Evolutionary conservation across 225 moss, liverwort and hornwort genomes (phyloP).

Genomic region (Pleurozium schreberi): DNA sequence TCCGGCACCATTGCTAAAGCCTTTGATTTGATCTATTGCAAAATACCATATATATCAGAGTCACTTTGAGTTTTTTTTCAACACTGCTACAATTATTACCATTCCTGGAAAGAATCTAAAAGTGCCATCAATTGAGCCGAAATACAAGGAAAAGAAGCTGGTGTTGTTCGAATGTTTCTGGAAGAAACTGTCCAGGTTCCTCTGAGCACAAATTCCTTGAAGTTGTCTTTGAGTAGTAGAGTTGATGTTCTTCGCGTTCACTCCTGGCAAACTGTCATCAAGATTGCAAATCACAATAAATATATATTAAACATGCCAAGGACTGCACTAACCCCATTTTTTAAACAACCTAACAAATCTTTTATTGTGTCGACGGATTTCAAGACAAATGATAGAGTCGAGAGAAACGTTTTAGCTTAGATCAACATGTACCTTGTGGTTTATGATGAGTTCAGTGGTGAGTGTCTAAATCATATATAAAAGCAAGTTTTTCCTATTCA

Average conservation of each 20-base stretch:
- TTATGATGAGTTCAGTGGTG: not conserved
- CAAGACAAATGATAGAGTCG: not conserved
- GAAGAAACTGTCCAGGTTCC: not conserved
- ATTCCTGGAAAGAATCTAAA: not conserved
- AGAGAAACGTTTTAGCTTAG: not conserved
- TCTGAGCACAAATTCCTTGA: not conserved
- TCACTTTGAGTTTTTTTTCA: too few relatives aligned
- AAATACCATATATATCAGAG: too few relatives aligned
- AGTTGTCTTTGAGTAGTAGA: not conserved
- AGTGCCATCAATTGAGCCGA: not conserved
- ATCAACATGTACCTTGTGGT: not conserved
- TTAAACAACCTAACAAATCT: not conserved
- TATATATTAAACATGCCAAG: not conserved
- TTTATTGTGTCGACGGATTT: not conserved
- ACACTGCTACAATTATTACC: not conserved
- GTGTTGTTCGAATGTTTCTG: not conserved
- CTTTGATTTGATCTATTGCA: not conserved
- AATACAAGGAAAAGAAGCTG: not conserved
- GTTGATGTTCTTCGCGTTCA: not conserved
- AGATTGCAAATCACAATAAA: not conserved
- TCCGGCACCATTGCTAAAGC: too few relatives aligned
- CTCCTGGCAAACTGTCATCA: not conserved
- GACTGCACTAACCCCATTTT: not conserved
- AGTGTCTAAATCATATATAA: not conserved
- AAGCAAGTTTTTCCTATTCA: not conserved